Evolutionary conservation across 1,139 yeast genomes (phyloP).

Genomic region (Magnusiomyces suaveolens): DNA sequence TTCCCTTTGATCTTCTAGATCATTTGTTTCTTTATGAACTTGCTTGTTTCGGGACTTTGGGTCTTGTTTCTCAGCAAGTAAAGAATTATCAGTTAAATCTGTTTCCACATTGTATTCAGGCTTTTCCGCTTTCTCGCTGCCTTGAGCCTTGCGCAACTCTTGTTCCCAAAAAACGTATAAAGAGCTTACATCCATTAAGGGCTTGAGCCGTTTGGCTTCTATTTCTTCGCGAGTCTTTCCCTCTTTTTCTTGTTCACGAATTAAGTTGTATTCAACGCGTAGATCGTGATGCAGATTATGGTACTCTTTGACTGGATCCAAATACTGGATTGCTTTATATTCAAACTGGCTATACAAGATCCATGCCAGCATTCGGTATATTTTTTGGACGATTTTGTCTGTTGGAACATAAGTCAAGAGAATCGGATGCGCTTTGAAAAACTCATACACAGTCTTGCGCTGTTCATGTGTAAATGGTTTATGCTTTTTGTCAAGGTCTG

Average conservation of each 20-base stretch:
- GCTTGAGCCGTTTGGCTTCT: background rate
- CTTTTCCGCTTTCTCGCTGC: background rate
- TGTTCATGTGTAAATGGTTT: background rate
- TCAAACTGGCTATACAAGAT: background rate
- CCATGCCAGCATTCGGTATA: background rate
- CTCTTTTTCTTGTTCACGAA: background rate
- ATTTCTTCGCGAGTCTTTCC: background rate
- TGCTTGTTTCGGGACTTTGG: no score
- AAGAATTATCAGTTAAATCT: no score
- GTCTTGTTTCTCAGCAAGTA: no score
- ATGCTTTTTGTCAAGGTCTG: background rate
- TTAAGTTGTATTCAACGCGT: background rate
- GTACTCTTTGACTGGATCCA: background rate
- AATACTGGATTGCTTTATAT: background rate
- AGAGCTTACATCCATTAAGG: background rate
- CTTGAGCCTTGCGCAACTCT: background rate
- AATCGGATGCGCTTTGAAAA: background rate
- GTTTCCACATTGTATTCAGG: background rate
- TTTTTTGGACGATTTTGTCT: background rate
- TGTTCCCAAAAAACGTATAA: background rate
- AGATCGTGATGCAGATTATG: background rate
- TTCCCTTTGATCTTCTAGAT: background rate
- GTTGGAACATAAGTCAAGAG: background rate
- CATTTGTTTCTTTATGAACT: background rate
- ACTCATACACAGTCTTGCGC: background rate